Conservation (phyloP, 306 rosid genomes). For the Gillenia trifoliata region DNA sequence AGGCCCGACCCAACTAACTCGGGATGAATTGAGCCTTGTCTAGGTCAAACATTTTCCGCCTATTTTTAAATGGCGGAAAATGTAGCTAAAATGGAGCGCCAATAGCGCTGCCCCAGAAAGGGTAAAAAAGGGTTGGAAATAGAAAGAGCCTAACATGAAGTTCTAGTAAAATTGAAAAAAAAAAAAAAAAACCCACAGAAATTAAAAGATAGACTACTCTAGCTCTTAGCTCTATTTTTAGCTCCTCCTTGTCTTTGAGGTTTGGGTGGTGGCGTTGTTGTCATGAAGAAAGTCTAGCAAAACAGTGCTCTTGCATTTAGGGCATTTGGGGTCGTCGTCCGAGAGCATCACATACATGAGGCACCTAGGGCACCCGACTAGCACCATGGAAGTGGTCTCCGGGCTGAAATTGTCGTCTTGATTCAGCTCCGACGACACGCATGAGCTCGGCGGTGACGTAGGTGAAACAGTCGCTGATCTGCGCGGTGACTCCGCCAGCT, state of each 20-base stretch:
- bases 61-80: neutral
- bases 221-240: conserved; percentile 9
- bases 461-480: conserved; percentile 60
- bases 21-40: neutral
- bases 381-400: conserved; percentile 70
- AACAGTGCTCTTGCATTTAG: conserved; percentile 90
- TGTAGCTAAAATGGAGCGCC: conserved; percentile 41
- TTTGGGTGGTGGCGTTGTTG: conserved; percentile 19
- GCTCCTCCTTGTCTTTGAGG: conserved; percentile 39
- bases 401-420: conserved; percentile 41
- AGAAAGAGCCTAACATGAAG: conserved; percentile 24
- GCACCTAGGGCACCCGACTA: conserved; percentile 83
- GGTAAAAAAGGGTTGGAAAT: neutral
- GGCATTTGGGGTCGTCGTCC: conserved; percentile 76
- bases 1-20: neutral
- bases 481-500: conserved; percentile 42
- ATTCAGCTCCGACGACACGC: conserved; percentile 69
- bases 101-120: conserved; percentile 30
- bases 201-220: neutral
- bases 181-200: neutral
- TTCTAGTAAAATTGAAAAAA: conserved; percentile 5
- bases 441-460: conserved; percentile 74
- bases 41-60: neutral
- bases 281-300: conserved; percentile 76
- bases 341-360: conserved; percentile 93